These are phyloP conservation scores for Solanum medicagineum DNA, from an alignment of 257 asterid genomes.

Conservation along the genomic window DNA sequence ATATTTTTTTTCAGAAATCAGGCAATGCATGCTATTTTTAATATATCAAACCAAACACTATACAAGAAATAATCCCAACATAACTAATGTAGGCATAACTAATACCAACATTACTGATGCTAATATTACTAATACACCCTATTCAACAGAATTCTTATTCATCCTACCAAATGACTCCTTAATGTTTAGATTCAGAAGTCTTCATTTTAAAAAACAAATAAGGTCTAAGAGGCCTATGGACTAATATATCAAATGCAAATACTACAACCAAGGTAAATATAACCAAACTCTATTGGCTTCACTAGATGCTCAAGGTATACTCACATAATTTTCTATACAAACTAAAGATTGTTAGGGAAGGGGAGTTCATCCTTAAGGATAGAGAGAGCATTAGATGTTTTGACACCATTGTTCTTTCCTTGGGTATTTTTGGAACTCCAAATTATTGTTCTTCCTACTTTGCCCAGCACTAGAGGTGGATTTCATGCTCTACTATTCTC, in stretches of 20 bases:
- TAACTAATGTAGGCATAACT: too few relatives aligned
- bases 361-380: not conserved
- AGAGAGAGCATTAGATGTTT: not conserved
- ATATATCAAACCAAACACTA: too few relatives aligned
- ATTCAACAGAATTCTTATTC: too few relatives aligned
- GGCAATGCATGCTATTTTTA: too few relatives aligned
- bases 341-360: not conserved
- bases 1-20: too few relatives aligned
- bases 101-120: too few relatives aligned
- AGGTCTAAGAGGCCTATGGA: not conserved
- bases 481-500: not conserved
- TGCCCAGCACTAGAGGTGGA: not conserved
- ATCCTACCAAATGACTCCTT: not conserved
- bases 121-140: too few relatives aligned
- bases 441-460: not conserved
- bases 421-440: not conserved
- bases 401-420: not conserved
- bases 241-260: not conserved
- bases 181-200: not conserved
- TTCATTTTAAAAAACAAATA: not conserved
- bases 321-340: not conserved
- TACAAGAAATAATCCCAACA: too few relatives aligned
- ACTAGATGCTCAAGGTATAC: not conserved
- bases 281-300: not conserved
- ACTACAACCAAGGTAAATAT: not conserved